Evolutionary conservation across 2,329 filamentous ascomycete species (phyloP), one percentile per base, ranked within the genome.

Genomic region (Paramyrothecium roridum): DNA sequence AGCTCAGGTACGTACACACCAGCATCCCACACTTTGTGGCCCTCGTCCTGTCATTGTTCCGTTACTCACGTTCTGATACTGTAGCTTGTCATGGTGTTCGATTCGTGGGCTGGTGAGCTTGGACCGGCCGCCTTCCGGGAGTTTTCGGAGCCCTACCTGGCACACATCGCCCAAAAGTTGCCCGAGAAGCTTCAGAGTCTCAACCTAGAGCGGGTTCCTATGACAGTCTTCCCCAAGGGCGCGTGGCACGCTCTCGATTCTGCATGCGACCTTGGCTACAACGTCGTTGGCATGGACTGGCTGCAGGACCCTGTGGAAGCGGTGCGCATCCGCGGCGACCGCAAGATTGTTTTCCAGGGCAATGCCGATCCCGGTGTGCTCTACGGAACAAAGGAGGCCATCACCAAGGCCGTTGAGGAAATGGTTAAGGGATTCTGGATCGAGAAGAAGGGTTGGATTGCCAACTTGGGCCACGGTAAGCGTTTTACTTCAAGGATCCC

Each of bases 211-310:
- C 80, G 78, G 12, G 93, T 99, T 3, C 95, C 95, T 3, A 97
- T 98, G 93, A 96, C 93, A 6, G 92, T 98, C 22, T 99, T 99
- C 72, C 92, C 95, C 37, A 99, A 99, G 78, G 95, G 95, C 12
- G 93, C 95, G 12, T 98, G 95, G 90, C 95, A 96, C 73, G 91
- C 92, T 3, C 80, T 99, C 50, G 90, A 97, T 63, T 86, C 90
- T 33, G 83, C 95, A 20, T 97, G 93, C 76, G 79, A 92, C 66
- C 84, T 93, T 17, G 93, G 92, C 45, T 99, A 98, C 78, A 85
- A 98, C 67, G 91, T 97, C 40, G 89, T 99, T 55, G 91, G 95
- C 6, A 80, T 99, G 61, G 95, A 99, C 75, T 99, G 95, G 95
- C 80, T 96, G 50, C 90, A 97, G 65, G 91, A 95, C 65, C 90